Conservation (phyloP, 345 rosid genomes). For the Turritis glabra region DNA sequence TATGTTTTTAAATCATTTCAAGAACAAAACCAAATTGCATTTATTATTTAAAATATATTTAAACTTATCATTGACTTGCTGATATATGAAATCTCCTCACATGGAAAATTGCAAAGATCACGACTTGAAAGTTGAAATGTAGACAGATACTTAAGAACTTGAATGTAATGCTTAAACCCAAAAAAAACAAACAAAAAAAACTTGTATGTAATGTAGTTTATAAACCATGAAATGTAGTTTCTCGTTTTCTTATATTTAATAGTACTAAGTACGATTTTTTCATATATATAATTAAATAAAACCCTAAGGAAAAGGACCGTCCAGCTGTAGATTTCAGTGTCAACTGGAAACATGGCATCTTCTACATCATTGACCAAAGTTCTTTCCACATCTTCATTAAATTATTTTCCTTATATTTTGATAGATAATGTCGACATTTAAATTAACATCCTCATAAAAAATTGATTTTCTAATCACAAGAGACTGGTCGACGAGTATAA, state of each 20-base stretch:
- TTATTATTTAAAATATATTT: constrained; percentile 3
- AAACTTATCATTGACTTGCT: constrained; percentile 24
- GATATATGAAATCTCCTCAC: constrained; percentile 26
- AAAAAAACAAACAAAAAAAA: not conserved
- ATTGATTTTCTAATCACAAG: constrained; percentile 8
- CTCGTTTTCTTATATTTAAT: constrained; percentile 1
- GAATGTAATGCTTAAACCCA: not conserved
- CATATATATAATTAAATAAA: constrained; percentile 7
- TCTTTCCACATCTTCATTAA: constrained; percentile 37
- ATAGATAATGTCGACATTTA: constrained; percentile 24
- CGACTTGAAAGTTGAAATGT: constrained; percentile 35
- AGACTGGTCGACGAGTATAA: constrained; percentile 26
- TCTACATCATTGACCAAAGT: constrained; percentile 44
- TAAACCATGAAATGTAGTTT: constrained; percentile 1
- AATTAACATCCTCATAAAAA: constrained; percentile 11
- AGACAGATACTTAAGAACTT: not conserved
- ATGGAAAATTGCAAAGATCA: constrained; percentile 29
- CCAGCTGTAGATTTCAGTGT: constrained; percentile 41
- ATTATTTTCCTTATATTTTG: not conserved
- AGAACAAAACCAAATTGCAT: not conserved
- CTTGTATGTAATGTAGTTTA: not conserved
- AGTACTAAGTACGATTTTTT: constrained; percentile 3
- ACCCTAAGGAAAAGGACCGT: constrained; percentile 33
- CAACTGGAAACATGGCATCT: constrained; percentile 43
- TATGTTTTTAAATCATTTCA: not conserved